Evolutionary conservation across 345 rosid genomes (phyloP), one percentile per base, ranked within the genome.

Genomic region (Aquilaria sinensis): DNA sequence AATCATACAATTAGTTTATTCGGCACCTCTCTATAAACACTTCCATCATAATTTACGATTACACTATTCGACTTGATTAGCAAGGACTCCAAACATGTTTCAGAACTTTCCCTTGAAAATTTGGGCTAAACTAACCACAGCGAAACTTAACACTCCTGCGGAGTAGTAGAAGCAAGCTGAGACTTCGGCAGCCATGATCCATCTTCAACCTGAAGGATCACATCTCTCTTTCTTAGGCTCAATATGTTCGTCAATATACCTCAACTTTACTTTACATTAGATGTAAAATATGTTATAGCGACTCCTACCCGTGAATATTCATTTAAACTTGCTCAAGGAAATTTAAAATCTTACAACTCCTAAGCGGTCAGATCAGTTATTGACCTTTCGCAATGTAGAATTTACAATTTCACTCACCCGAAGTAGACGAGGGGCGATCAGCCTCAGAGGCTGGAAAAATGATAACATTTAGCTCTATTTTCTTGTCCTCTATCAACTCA

Each of bases 351-450:
- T 37, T 37, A 52, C 55, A 52, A 52, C 30, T 15, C 9, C 31
- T 1, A n/a, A 52, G 30, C 4, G 16, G 10, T n/a, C 30, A 16
- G 8, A 50, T 52, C 8, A 52, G 31, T n/a, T n/a, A 52, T 6
- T 6, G n/a, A 52, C 55, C 5, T 37, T 37, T 37, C 8, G 43
- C 43, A 37, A 37, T 37, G 43, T 37, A 9, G 43, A 37, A 5
- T 37, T 37, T 37, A 37, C 43, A 37, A 37, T 37, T 5, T 37
- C 43, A 62, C 57, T 52, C 57, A 62, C 66, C 57, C 23, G 30
- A 52, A 33, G 10, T 34, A 2, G 49, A 62, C 10, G 58, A 63
- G 30, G 65, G 43, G n/a, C n/a, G 23, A 37, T 47, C 31, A 47
- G 1, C 47, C 29, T 51, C 12, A 51, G 57, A 10, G 53, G 30